Evolutionary conservation across 2,329 filamentous ascomycete species (phyloP), one percentile per base, ranked within the genome.

Genomic region (Fusarium sp.): DNA sequence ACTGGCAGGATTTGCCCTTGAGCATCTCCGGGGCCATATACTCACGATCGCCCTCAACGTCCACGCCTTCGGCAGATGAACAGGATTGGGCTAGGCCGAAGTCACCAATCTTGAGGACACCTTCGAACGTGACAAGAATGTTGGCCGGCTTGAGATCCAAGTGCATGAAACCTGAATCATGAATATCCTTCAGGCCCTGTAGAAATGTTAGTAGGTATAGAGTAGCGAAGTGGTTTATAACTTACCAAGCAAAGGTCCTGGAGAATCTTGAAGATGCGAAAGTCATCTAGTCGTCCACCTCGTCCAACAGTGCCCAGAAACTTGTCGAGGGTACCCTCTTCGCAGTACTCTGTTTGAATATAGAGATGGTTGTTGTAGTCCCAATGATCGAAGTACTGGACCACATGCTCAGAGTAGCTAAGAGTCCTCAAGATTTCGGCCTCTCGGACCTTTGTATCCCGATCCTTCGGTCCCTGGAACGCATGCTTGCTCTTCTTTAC

Each of bases 201-300:
- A 62, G 52, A 49, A 60, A 56, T 21, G 55, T 76, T 61, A 70
- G 63, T n/a, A 39, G 25, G 19, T 60, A 18, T 37, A 46, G 12
- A 52, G 16, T 18, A 55, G 10, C 15, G 16, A 12, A 45, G 38
- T 41, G 14, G 29, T 7, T 27, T n/a, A n/a, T 16, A 39, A 41
- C 92, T 83, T 89, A 96, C 94, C 86, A 92, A 85, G 77, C 91
- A 89, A 66, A 97, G 83, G 81, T 99, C 96, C 45, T 97, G 88
- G 76, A 98, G 85, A 64, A 98, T 95, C 84, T 99, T 99, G 94
- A 96, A 99, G 81, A 98, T 98, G 69, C 96, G 90, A 83, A 99
- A 99, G 80, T 98, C 96, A 82, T 99, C 96, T 73, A 99, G 84
- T 75, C 95, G 90, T 51, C 94, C 95, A 79, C 93, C 94, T 69